These are phyloP conservation scores for Alternaria atra DNA, from an alignment of 2,329 filamentous ascomycete genomes.

Conservation along the genomic window DNA sequence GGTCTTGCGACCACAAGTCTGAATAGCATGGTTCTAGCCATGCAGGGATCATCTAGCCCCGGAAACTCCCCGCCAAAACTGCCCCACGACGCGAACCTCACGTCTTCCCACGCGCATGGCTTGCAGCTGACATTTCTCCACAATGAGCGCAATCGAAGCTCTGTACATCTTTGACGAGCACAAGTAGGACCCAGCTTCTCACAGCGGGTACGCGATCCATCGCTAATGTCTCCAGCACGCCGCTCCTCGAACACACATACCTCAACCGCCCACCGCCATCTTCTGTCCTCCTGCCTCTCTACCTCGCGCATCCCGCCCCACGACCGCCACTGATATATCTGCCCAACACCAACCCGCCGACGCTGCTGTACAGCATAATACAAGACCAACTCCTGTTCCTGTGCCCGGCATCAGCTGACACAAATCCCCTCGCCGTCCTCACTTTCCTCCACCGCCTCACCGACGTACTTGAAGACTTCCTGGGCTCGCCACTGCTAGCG, in stretches of 20 bases:
- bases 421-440: conserved; percentile 86
- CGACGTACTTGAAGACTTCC: conserved; percentile 92
- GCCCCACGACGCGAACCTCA: conserved; percentile 26
- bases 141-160: conserved; percentile 82
- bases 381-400: conserved; percentile 89
- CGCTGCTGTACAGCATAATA: conserved; percentile 85
- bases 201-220: background rate
- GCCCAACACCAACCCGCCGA: conserved; percentile 81
- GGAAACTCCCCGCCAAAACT: conserved; percentile 34
- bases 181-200: conserved; percentile 69
- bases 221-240: conserved; percentile 66
- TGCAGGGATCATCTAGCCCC: conserved; percentile 8
- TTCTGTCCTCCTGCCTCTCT: conserved; percentile 80
- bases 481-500: conserved; percentile 85
- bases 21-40: conserved; percentile 7
- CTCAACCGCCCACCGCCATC: conserved; percentile 81
- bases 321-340: conserved; percentile 89
- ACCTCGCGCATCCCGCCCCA: conserved; percentile 81
- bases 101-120: conserved; percentile 27
- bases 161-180: conserved; percentile 97
- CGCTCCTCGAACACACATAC: conserved; percentile 90
- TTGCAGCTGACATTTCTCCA: conserved; percentile 16
- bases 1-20: background rate
- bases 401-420: conserved; percentile 83
- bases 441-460: conserved; percentile 94